Evolutionary conservation across 495 filamentous ascomycete genomes (phyloP).

Genomic region (Chaetomium cochliodes): DNA sequence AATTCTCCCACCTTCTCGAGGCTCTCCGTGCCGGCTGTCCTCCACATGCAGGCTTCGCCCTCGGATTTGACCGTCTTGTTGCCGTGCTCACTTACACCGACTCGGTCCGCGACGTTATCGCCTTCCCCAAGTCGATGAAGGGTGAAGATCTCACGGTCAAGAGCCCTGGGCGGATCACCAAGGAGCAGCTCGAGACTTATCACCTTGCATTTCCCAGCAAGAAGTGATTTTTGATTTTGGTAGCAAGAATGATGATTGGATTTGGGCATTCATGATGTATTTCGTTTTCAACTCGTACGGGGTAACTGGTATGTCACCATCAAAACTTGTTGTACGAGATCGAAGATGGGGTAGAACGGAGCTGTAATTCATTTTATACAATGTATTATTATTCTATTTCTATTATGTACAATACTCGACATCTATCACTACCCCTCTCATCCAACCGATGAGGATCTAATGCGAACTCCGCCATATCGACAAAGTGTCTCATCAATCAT

Average conservation of each 20-base stretch:
- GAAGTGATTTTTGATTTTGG: too few species aligned
- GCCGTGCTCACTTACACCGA: slow-evolving; percentile 74
- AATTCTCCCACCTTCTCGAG: slow-evolving; percentile 81
- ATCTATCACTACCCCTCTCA: too few species aligned
- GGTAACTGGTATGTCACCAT: slow-evolving; percentile 1
- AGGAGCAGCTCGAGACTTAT: slow-evolving; percentile 67
- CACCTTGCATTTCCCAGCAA: slow-evolving; percentile 47
- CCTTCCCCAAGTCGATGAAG: slow-evolving; percentile 89
- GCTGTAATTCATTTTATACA: too few species aligned
- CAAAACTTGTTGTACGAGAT: slow-evolving; percentile 1
- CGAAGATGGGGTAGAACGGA: background rate
- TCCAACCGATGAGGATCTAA: too few species aligned
- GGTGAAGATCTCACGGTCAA: slow-evolving; percentile 80
- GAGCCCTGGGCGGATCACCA: slow-evolving; percentile 64
- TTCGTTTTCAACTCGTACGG: slow-evolving; percentile 14
- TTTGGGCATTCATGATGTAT: background rate
- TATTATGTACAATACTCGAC: too few species aligned
- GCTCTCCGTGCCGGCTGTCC: slow-evolving; percentile 86
- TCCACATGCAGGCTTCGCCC: slow-evolving; percentile 90
- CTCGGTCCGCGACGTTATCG: slow-evolving; percentile 86
- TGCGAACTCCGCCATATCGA: too few species aligned
- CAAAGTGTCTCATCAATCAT: too few species aligned
- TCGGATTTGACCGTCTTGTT: slow-evolving; percentile 90
- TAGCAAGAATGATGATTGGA: too few species aligned
- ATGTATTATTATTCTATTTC: too few species aligned